Conservation (phyloP, 306 rosid species). For the Cercis canadensis region DNA sequence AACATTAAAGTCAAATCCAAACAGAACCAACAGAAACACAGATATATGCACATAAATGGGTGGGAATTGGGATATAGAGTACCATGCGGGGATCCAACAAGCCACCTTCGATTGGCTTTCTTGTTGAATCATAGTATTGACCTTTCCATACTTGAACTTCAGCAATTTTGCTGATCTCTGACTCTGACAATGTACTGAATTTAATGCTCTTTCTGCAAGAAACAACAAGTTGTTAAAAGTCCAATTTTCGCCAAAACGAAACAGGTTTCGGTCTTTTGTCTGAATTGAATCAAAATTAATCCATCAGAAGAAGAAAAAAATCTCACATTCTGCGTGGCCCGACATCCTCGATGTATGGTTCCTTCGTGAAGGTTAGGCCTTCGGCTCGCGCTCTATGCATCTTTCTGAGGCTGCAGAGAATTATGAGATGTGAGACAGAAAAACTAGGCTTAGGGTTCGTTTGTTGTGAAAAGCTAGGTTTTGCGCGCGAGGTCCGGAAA, state of each 20-base stretch:
- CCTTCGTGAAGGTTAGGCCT: conserved; percentile 66
- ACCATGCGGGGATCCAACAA: conserved; percentile 90
- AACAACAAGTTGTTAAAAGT: not conserved
- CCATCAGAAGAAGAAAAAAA: not conserved
- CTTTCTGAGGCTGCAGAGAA: conserved; percentile 1
- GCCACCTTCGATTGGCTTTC: conserved; percentile 57
- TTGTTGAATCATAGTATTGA: conserved; percentile 54
- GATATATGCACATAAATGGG: not conserved
- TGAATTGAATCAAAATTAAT: not conserved
- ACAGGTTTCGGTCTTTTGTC: not conserved
- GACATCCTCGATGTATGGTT: conserved; percentile 75
- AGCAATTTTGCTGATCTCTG: conserved; percentile 69
- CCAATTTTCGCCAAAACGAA: not conserved
- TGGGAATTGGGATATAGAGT: conserved; percentile 12
- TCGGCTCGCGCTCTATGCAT: conserved; percentile 54
- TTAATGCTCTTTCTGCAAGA: conserved; percentile 66
- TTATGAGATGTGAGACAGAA: not conserved
- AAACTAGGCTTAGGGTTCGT: conserved; percentile 5
- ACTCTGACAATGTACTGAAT: conserved; percentile 62
- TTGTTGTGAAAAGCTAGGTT: not conserved
- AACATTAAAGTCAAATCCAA: conserved; percentile 2
- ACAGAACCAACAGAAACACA: not conserved
- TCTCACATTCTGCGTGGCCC: conserved; percentile 73
- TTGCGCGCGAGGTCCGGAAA: not conserved
- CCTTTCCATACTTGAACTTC: conserved; percentile 72